Conservation (phyloP, 75 land plant genomes). For the Picea sitchensis region DNA sequence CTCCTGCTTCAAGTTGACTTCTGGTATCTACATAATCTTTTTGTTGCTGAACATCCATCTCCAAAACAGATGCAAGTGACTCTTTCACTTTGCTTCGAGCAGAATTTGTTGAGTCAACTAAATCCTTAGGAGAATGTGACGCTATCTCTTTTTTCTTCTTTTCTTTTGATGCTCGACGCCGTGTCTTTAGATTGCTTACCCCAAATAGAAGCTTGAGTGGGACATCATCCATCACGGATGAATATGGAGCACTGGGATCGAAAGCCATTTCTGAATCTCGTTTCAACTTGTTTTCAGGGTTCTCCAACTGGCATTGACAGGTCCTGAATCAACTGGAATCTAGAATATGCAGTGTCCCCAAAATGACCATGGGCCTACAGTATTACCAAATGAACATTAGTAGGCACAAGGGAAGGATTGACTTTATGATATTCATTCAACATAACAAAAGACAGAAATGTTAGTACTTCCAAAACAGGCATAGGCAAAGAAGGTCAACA, state of each 20-base stretch:
- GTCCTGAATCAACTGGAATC: too few relatives aligned
- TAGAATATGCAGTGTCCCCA: too few relatives aligned
- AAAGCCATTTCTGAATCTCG: conserved; percentile 1
- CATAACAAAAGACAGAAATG: too few relatives aligned
- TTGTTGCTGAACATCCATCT: conserved; percentile 3
- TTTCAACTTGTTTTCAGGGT: too few relatives aligned
- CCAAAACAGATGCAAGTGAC: neutral
- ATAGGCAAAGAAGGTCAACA: too few relatives aligned
- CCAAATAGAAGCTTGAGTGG: conserved; percentile 10
- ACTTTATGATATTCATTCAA: too few relatives aligned
- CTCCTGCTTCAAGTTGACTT: neutral
- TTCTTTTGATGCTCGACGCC: neutral
- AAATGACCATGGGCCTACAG: too few relatives aligned
- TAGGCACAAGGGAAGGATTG: too few relatives aligned
- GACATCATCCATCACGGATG: conserved; percentile 12
- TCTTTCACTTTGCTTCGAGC: neutral
- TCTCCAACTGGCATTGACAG: too few relatives aligned
- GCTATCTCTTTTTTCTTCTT: conserved; percentile 9
- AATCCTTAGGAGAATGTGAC: neutral
- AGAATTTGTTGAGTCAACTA: neutral
- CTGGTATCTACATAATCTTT: neutral
- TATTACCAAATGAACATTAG: too few relatives aligned
- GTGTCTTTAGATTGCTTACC: neutral
- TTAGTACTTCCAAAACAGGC: too few relatives aligned
- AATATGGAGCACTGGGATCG: conserved; percentile 15